Evolutionary conservation across 1,284 basidiomycete genomes (phyloP), one percentile per base, ranked within the genome.

Genomic region (Testicularia cyperi): DNA sequence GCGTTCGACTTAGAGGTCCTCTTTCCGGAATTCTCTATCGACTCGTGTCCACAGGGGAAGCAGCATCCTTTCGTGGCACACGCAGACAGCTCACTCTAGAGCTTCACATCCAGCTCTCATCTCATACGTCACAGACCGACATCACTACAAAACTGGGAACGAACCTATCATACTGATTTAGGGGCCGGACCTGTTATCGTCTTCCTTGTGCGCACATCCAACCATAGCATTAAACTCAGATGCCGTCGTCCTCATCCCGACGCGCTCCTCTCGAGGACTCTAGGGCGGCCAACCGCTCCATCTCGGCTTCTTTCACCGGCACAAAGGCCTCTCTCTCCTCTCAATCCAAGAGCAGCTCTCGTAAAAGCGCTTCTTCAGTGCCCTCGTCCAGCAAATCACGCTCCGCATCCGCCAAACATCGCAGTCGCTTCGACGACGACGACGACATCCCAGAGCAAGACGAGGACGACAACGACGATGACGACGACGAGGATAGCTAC

Each of bases 341-440:
- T 36, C 41, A 46, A 20, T 48, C 48, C 9, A 31, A 16, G 5
- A 40, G 44, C 3, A 33, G 46, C 18, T 51, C 51, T 2, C 44
- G 40, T 18, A 54, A 54, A 27, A 31, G 28, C 38, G 44, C 44
- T 3, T 36, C 47, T 8, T 36, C 44, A 5, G 42, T 10, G 8
- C 28, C 20, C 34, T 38, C 49, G 2, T 46, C 51, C 6, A 43
- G 51, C 28, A 55, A 51, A 19, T 39, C 46, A 18, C 57, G 57
- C 13, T 49, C 57, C 12, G 40, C 57, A n/a, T 61, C 57, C 4
- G 46, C 12, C 15, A 61, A 47, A 21, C 33, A 54, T n/a, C 45
- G 46, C 9, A 42, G 51, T n/a, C 57, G 57, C 8, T 61, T 61
- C 46, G 57, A 61, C 24, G 51, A 61, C 26, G 57, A 61, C 21